Base-by-base conservation (phyloP, 441 rosid genomes). In the Bocquillonia castaneifolia region DNA sequence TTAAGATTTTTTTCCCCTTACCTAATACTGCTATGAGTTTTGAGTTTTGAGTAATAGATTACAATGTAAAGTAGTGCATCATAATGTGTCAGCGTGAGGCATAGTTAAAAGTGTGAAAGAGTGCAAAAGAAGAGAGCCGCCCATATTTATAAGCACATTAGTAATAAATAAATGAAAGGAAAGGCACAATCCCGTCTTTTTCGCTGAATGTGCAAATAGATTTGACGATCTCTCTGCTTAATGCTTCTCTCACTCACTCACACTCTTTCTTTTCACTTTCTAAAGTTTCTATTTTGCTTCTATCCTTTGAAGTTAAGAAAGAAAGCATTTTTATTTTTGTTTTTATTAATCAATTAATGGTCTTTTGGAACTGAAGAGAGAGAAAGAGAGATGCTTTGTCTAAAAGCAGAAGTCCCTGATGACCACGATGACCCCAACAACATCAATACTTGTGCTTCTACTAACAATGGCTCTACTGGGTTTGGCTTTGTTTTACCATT, bases 321-420 rank as follows among this genome's bases (percentile, higher is more conserved):
- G 26, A 18, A 25, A 58, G 29, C 37, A 62, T 34, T 68, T 55
- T 58, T 44, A 0, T 10, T 54, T 10, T 42, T 14, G n/a, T 34
- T 50, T 68, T 48, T 55, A 3, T 18, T 36, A n/a, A 15, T 47
- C 17, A 1, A 6, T 23, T 53, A 51, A 54, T 54, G 61, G 6
- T 37, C 28, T 31, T 59, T 34, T 39, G 45, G 57, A 47, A 45
- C 25, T 56, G 64, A 56, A 59, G 50, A 6, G 29, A 58, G n/a
- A 60, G 52, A 6, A n/a, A 58, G 12, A 57, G 59, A 66, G 67
- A 91, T 91, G 97, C 87, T 87, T 76, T 89, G 97, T 81, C 79
- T 87, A 59, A 87, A 84, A 81, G 74, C 93, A 6, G 89, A 80
- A 85, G 85, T 85, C 71, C 79, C 83, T 31, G 91, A 80, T 47